Evolutionary conservation across 768 basidiomycete genomes (phyloP), one percentile per base, ranked within the genome.

Genomic region (Mycena epipterygia): DNA sequence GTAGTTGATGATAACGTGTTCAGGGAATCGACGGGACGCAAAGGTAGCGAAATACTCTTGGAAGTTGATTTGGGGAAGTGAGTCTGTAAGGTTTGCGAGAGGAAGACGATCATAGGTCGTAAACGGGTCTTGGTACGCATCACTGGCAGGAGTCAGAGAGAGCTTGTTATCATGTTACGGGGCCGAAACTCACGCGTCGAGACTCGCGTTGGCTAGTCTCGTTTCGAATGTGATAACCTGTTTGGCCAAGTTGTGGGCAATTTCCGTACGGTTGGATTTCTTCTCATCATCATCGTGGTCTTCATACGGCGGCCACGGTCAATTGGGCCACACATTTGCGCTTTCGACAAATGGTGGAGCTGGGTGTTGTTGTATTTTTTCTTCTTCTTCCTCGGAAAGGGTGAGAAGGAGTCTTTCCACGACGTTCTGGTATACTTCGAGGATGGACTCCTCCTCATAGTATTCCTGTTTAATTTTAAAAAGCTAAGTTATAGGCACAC

Each of bases 81-180:
- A 82, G 21, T 85, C 83, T 30, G 90, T 90, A 65, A 99, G 87
- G 42, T 93, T 91, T 19, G 87, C 84, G 64, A 96, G 83, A 3
- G 88, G 84, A 46, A 88, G 86, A 8, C 95, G 96, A 78, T 99
- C 99, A 81, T 99, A 98, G 0, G 95, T 93, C 51, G 86, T 91
- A 52, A 95, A 84, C 2, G 97, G 97, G 78, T 98, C 92, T 79
- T 92, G 90, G 69, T 88, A 86, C 51, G 93, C 84, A 75, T 92
- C 93, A 29, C 91, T 92, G 70, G 3, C 33, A 17, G 64, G 25
- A 44, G 29, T 29, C 49, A 23, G 60, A 23, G 59, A 29, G 51
- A n/a, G n/a, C n/a, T 52, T n/a, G 51, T 33, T 48, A 41, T 30
- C 35, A 64, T 17, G n/a, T 35, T 2, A 35, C 23, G 14, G n/a